Evolutionary conservation across 768 basidiomycete species (phyloP), one percentile per base, ranked within the genome.

Genomic region (Boletus speciosus): DNA sequence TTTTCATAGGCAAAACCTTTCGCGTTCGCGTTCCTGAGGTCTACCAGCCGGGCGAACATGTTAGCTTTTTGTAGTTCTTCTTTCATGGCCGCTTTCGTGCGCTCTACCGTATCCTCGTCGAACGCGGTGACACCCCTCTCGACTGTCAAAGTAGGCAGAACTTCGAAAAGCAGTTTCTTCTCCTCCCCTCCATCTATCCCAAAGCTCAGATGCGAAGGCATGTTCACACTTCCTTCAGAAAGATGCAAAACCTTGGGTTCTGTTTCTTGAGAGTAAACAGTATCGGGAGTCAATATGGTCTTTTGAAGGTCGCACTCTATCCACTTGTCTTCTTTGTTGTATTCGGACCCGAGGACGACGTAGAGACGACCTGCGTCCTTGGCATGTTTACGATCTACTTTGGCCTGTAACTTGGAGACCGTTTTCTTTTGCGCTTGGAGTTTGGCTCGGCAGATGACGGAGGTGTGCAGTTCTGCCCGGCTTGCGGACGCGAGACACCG

Each of bases 1-100:
- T 97, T 98, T 72, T 93, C 91, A 63, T 80, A 90, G 47, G 90
- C 83, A 57, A 98, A 84, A n/a, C 92, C 93, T 31, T 73, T 76
- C 29, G 92, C 89, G 61, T 88, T 90, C 16, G 96, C 88, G 65
- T 98, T 98, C 58, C 86, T 76, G 62, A 98, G 71, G 73, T 97
- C 93, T 21, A 93, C 72, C 31, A 93, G 71, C 60, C 80, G 78
- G 40, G 87, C 84, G 52, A 97, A 78, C 62, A 71, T 66, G 56
- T 74, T 78, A 6, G 79, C 76, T 63, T 85, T 86, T 52, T 56
- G 54, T 31, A 75, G 45, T 61, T 82, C 78, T 38, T 61, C 64
- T 42, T 64, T 59, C 53, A 68, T 65, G 25, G 66, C 70, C 47
- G 61, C 59, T 15, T 62, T 60, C 51, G 60, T 53, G 21, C 61